Conservation (phyloP, 495 filamentous ascomycete genomes). For the Extremus antarcticus region DNA sequence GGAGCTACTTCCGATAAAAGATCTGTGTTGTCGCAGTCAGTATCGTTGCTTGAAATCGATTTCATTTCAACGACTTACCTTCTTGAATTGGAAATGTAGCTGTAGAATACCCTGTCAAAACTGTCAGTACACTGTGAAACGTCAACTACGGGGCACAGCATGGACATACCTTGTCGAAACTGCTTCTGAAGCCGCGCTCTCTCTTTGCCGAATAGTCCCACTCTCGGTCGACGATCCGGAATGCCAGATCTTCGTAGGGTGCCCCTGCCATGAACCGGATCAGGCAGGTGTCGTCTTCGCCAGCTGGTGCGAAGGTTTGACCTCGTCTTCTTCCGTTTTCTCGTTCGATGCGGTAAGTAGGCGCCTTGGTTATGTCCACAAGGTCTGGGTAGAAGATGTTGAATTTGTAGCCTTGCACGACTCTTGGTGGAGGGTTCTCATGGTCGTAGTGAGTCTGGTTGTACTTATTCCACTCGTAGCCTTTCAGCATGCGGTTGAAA, state of each 20-base stretch:
- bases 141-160: neutral
- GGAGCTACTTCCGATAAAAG: neutral
- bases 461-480: constrained; percentile 99
- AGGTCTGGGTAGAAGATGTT: constrained; percentile 99
- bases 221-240: constrained; percentile 95
- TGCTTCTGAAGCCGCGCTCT: constrained; percentile 89
- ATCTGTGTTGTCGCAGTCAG: neutral
- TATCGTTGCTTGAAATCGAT: no score
- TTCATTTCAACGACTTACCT: no score
- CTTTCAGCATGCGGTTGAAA: constrained; percentile 98
- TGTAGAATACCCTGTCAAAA: constrained; percentile 73
- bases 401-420: constrained; percentile 98
- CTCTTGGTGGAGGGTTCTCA: constrained; percentile 94
- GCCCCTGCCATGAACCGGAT: constrained; percentile 94
- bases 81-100: constrained; percentile 97
- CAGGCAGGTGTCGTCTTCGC: constrained; percentile 93
- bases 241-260: constrained; percentile 94
- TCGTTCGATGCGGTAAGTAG: constrained; percentile 88
- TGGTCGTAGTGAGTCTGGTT: constrained; percentile 99
- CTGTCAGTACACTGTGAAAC: constrained; percentile 14
- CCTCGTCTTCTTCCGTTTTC: constrained; percentile 81
- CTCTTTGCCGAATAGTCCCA: constrained; percentile 97
- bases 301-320: constrained; percentile 88
- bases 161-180: constrained; percentile 82
- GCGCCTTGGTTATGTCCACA: constrained; percentile 90